Percentiles rank a stretch among this genome's conserved stretches.
Conservation (phyloP, 495 filamentous ascomycete genomes). For the Daldinia loculata region DNA sequence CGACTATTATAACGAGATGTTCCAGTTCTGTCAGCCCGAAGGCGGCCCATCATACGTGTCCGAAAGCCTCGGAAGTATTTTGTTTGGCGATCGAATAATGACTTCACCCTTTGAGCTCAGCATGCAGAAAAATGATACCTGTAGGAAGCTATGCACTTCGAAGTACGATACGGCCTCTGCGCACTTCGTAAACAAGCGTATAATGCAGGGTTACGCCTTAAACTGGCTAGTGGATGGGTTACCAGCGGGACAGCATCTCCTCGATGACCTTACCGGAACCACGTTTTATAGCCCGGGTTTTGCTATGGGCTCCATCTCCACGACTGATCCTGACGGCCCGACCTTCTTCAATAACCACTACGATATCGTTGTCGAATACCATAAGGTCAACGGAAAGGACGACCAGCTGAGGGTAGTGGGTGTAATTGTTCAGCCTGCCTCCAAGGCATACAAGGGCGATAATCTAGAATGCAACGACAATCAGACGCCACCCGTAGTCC, state of each 20-base stretch:
- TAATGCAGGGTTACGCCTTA: conserved; percentile 82
- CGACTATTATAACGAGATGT: conserved; percentile 90
- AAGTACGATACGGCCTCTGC: conserved; percentile 74
- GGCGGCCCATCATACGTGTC: conserved; percentile 76
- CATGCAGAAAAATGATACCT: conserved; percentile 85
- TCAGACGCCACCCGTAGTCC: conserved; percentile 58
- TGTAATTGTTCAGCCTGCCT: conserved; percentile 83
- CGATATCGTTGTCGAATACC: conserved; percentile 93
- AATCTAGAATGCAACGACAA: conserved; percentile 70
- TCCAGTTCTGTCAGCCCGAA: conserved; percentile 85
- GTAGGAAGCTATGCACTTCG: conserved; percentile 77
- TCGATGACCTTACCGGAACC: conserved; percentile 74
- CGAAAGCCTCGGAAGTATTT: conserved; percentile 92
- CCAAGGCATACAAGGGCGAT: conserved; percentile 66
- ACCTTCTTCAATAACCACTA: conserved; percentile 88
- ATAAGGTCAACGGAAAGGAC: conserved; percentile 66
- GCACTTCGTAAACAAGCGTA: conserved; percentile 81
- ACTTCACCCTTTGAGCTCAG: conserved; percentile 88
- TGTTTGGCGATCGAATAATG: conserved; percentile 95
- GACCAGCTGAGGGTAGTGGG: conserved; percentile 87
- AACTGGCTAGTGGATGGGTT: conserved; percentile 97
- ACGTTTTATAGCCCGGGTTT: conserved; percentile 91
- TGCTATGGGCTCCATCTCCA: conserved; percentile 69
- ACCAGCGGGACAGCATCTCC: conserved; percentile 81
- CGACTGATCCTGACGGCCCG: conserved; percentile 59